phyloP scores from a whole-genome alignment of 164 flowering plant genomes.

The Berberis vulgaris region DNA sequence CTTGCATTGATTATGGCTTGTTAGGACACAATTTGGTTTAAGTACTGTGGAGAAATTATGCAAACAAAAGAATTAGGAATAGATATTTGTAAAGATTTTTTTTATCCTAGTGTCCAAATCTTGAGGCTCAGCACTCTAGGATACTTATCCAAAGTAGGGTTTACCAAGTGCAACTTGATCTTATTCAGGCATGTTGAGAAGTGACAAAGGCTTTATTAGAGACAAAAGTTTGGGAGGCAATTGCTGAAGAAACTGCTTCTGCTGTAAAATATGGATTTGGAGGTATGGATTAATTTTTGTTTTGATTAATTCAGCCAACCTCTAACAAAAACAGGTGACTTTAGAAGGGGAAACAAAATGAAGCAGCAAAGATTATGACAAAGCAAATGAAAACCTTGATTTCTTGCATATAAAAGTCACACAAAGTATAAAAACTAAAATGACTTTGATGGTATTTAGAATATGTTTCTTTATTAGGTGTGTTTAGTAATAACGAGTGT shows the following conservation, averaged over 20 bases:
- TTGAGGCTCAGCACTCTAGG: conserved; percentile 46
- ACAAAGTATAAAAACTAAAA: too few species aligned
- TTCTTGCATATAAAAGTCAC: too few species aligned
- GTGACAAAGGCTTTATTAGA: conserved; percentile 49
- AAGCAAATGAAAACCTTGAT: too few species aligned
- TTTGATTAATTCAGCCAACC: neutral
- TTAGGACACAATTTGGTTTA: conserved; percentile 80
- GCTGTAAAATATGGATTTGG: conserved; percentile 79
- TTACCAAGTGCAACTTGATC: conserved; percentile 90
- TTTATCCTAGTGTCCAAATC: conserved; percentile 49
- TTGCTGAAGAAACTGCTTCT: conserved; percentile 90
- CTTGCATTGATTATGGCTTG: conserved; percentile 84
- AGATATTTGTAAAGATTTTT: conserved; percentile 51
- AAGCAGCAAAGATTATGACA: too few species aligned
- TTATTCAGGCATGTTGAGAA: conserved; percentile 67
- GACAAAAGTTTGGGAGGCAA: conserved; percentile 76
- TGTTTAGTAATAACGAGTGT: too few species aligned
- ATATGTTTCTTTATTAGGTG: too few species aligned
- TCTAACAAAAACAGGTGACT: too few species aligned
- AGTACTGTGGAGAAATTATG: conserved; percentile 72
- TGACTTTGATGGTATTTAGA: too few species aligned
- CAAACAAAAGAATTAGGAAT: conserved; percentile 65
- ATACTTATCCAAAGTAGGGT: conserved; percentile 84
- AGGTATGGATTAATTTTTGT: conserved; percentile 33
- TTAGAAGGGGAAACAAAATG: too few species aligned